These are phyloP conservation scores for Fusarium algeriense DNA, from an alignment of 2,329 filamentous ascomycete species.

Conservation along the genomic window DNA sequence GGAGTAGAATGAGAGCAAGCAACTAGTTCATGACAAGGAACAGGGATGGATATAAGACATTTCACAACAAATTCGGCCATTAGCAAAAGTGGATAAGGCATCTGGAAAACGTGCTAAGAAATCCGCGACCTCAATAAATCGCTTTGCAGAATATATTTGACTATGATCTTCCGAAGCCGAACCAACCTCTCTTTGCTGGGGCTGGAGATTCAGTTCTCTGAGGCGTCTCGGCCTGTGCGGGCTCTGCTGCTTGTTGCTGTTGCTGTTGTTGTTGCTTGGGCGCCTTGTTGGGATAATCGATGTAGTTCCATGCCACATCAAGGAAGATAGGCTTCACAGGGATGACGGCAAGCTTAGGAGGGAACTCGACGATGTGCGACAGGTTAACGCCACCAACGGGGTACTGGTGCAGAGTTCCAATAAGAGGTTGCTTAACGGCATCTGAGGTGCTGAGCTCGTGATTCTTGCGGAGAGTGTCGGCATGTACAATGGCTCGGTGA, in stretches of 20 bases:
- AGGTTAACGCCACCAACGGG: conserved; percentile 78
- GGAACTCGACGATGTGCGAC: conserved; percentile 85
- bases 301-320: conserved; percentile 97
- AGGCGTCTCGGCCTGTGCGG: conserved; percentile 47
- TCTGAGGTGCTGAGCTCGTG: conserved; percentile 57
- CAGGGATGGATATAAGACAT: conserved; percentile 34
- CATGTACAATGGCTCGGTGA: conserved; percentile 86
- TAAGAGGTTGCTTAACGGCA: conserved; percentile 64
- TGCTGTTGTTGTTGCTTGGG: conserved; percentile 27
- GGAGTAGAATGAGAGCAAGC: conserved; percentile 29
- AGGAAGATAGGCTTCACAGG: conserved; percentile 96
- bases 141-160: conserved; percentile 35
- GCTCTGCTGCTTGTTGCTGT: conserved; percentile 33
- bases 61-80: conserved; percentile 1
- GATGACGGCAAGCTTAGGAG: conserved; percentile 83
- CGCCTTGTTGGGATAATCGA: conserved; percentile 82
- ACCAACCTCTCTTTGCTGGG: conserved; percentile 77
- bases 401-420: conserved; percentile 82
- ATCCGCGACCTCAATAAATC: conserved; percentile 23
- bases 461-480: conserved; percentile 73
- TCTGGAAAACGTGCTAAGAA: conserved; percentile 14
- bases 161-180: conserved; percentile 73
- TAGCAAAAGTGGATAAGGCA: conserved; percentile 13
- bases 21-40: conserved; percentile 36
- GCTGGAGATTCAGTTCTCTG: conserved; percentile 47